phyloP scores from a whole-genome alignment of 116 monocot genomes.

The Iris pallida region DNA sequence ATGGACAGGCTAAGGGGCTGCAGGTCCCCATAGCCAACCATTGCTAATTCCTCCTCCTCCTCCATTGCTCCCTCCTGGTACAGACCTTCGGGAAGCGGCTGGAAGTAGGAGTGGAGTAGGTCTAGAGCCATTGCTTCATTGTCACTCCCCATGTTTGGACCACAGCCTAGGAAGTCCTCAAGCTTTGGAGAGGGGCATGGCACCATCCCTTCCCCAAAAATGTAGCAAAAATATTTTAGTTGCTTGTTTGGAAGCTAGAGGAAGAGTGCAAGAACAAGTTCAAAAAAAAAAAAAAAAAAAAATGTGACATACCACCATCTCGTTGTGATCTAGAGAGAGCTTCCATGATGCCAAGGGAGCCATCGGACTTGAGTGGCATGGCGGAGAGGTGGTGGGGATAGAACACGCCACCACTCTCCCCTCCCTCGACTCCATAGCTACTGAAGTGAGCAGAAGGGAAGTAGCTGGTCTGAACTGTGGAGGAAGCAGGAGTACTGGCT shows the following conservation, averaged over 20 bases:
- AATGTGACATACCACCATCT: conserved; percentile 46
- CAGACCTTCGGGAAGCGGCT: conserved; percentile 48
- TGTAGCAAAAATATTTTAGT: neutral
- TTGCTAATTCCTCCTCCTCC: conserved; percentile 11
- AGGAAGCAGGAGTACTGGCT: conserved; percentile 19
- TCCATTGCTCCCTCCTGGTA: conserved; percentile 35
- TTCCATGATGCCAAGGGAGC: conserved; percentile 97
- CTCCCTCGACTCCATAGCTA: conserved; percentile 58
- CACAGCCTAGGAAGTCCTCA: conserved; percentile 88
- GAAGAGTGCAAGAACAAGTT: neutral
- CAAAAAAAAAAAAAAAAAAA: conserved; percentile 5
- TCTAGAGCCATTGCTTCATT: conserved; percentile 64
- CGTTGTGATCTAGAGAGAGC: conserved; percentile 58
- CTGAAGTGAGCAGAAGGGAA: conserved; percentile 33
- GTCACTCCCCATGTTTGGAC: conserved; percentile 62
- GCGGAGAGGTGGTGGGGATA: conserved; percentile 51
- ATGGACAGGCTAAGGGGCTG: conserved; percentile 80
- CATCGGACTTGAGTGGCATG: conserved; percentile 91
- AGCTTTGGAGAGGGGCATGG: conserved; percentile 79
- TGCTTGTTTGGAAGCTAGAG: conserved; percentile 12
- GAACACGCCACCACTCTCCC: conserved; percentile 21
- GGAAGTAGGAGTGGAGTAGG: conserved; percentile 49
- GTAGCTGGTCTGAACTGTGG: conserved; percentile 40
- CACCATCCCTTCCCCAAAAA: conserved; percentile 56
- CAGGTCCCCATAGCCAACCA: conserved; percentile 53